Percentiles rank a stretch among this genome's conserved stretches.
Evolutionary conservation across 805 yeast genomes (phyloP).

Genomic region (Myxozyma vanderwaltii): DNA sequence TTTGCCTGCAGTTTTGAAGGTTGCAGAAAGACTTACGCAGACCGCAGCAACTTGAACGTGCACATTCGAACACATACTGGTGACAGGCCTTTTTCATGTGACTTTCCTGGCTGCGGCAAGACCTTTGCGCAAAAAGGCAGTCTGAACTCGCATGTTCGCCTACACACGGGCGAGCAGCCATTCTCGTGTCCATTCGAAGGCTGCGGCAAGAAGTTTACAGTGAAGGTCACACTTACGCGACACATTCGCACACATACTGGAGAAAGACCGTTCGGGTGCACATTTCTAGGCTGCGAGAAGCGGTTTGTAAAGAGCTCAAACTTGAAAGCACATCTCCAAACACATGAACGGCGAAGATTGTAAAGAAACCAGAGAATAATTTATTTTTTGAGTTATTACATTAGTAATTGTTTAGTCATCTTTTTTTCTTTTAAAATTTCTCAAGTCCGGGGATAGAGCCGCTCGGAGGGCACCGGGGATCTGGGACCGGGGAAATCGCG

Average conservation of each 20-base stretch:
- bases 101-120: slow-evolving; percentile 26
- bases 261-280: slow-evolving; percentile 33
- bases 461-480: neutral
- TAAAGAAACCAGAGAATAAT: neutral
- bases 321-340: slow-evolving; percentile 70
- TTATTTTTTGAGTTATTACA: neutral
- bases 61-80: slow-evolving; percentile 77
- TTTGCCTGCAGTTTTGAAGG: slow-evolving; percentile 51
- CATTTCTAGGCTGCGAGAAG: slow-evolving; percentile 33
- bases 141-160: slow-evolving; percentile 79
- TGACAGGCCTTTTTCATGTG: slow-evolving; percentile 33
- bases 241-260: slow-evolving; percentile 77
- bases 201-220: slow-evolving; percentile 82
- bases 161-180: slow-evolving; percentile 91
- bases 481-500: no score
- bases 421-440: no score
- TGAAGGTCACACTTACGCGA: slow-evolving; percentile 83
- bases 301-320: slow-evolving; percentile 60
- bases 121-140: slow-evolving; percentile 51
- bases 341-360: slow-evolving; percentile 3
- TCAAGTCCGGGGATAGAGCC: slow-evolving; percentile 8
- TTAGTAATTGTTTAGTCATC: no score
- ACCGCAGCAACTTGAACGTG: slow-evolving; percentile 83
- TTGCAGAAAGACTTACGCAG: slow-evolving; percentile 66
- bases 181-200: slow-evolving; percentile 72